These are phyloP conservation scores for Aspergillus biplanus DNA, from an alignment of 495 filamentous ascomycete genomes.

Conservation along the genomic window DNA sequence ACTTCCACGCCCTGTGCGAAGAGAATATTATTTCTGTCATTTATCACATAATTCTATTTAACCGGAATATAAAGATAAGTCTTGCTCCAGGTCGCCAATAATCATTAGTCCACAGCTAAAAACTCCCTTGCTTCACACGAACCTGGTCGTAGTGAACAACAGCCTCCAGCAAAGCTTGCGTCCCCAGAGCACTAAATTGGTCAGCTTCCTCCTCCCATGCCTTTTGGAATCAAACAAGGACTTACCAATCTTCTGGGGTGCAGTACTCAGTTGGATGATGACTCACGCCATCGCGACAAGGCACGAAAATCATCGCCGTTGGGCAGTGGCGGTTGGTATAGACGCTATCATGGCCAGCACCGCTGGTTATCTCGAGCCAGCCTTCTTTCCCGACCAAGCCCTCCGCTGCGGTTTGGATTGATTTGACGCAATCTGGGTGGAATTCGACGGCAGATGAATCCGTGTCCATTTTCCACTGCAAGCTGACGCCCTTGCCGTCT, in stretches of 20 bases:
- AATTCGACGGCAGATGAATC: conserved; percentile 66
- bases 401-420: conserved; percentile 60
- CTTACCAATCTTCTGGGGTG: conserved; percentile 57
- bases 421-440: conserved; percentile 62
- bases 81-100: too few relatives aligned
- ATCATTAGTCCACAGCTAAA: neutral
- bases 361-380: conserved; percentile 51
- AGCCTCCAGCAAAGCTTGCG: neutral
- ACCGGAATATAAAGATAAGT: too few relatives aligned
- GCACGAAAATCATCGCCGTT: conserved; percentile 68
- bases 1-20: too few relatives aligned
- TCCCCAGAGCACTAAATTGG: neutral
- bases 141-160: neutral
- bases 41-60: too few relatives aligned
- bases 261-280: conserved; percentile 66
- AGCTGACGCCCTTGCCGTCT: conserved; percentile 50
- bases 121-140: neutral
- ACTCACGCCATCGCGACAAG: conserved; percentile 61
- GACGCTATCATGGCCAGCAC: conserved; percentile 64
- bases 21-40: too few relatives aligned
- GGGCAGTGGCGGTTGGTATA: conserved; percentile 59
- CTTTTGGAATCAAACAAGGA: conserved; percentile 6
- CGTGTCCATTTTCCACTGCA: conserved; percentile 57
- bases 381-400: conserved; percentile 42
- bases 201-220: neutral